Evolutionary conservation across 2,329 filamentous ascomycete species (phyloP).

Genomic region (Penicillium sp.): DNA sequence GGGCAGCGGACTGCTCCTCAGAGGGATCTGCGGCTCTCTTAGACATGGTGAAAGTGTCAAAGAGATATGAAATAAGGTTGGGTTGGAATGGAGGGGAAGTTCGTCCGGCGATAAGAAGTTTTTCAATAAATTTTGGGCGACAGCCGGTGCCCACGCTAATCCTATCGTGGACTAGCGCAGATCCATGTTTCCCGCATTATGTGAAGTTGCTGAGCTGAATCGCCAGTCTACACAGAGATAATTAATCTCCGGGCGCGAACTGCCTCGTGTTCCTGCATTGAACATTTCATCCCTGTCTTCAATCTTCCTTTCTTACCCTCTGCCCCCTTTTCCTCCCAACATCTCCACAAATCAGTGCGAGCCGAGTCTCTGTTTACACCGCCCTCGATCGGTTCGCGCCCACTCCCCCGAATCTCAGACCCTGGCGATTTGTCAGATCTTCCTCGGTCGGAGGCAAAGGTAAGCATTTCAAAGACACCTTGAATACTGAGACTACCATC

Average conservation of each 20-base stretch:
- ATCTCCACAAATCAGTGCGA: not conserved
- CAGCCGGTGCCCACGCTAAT: conserved; percentile 20
- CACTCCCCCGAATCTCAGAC: not conserved
- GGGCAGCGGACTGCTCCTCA: conserved; percentile 51
- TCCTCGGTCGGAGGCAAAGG: not conserved
- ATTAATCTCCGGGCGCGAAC: not conserved
- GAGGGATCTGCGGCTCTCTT: conserved; percentile 59
- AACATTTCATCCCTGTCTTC: not conserved
- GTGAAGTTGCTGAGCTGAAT: not conserved
- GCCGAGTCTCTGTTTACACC: conserved; percentile 5
- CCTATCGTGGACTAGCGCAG: conserved; percentile 36
- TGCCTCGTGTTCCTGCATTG: conserved; percentile 6
- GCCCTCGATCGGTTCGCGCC: conserved; percentile 1
- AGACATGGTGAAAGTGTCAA: conserved; percentile 48
- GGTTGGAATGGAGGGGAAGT: conserved; percentile 8
- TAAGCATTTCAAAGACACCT: not conserved
- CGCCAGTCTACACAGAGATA: not conserved
- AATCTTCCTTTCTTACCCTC: not conserved
- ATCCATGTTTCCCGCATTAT: conserved; percentile 21
- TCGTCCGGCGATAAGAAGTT: conserved; percentile 28
- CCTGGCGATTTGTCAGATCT: not conserved
- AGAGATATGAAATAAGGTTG: conserved; percentile 14
- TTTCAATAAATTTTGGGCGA: conserved; percentile 28
- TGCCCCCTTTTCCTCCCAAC: not conserved
- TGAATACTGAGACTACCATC: not conserved